Evolutionary conservation across 2,329 filamentous ascomycete species (phyloP).

Genomic region (Neospermospora avenae): DNA sequence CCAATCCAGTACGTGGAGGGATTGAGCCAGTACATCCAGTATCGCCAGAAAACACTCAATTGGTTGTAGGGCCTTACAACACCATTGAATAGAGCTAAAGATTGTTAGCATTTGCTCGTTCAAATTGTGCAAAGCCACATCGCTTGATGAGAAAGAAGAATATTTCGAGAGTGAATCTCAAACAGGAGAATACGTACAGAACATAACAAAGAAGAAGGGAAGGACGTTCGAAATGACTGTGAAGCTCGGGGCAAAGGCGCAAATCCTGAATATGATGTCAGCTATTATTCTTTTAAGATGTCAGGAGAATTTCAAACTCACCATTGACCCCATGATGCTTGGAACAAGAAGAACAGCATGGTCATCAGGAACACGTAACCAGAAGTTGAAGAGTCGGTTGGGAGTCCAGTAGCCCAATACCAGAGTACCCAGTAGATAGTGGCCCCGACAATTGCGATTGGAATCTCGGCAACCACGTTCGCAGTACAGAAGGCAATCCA

Average conservation of each 20-base stretch:
- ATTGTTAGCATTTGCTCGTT: too few species aligned
- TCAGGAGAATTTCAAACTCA: background rate
- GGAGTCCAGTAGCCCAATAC: conserved; percentile 74
- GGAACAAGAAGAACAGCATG: conserved; percentile 74
- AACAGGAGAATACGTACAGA: conserved; percentile 40
- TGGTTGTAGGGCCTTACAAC: conserved; percentile 66
- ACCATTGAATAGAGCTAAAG: conserved; percentile 63
- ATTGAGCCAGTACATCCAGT: conserved; percentile 57
- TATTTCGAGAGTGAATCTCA: too few species aligned
- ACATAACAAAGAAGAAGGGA: conserved; percentile 44
- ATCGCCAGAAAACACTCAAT: conserved; percentile 35
- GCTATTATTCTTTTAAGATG: conserved; percentile 34
- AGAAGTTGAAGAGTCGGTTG: conserved; percentile 58
- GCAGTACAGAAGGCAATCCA: conserved; percentile 76
- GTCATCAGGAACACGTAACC: conserved; percentile 80
- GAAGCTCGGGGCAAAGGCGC: conserved; percentile 74
- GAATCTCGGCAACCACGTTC: conserved; percentile 70
- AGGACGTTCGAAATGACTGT: conserved; percentile 68
- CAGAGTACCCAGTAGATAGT: conserved; percentile 71
- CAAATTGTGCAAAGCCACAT: too few species aligned
- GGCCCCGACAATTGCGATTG: conserved; percentile 60
- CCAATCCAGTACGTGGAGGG: conserved; percentile 68
- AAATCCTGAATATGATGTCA: conserved; percentile 53
- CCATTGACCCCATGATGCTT: conserved; percentile 67
- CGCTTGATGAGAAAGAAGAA: too few species aligned